Base-by-base conservation (phyloP, 768 basidiomycete species). In the Fomitopsis serialis region DNA sequence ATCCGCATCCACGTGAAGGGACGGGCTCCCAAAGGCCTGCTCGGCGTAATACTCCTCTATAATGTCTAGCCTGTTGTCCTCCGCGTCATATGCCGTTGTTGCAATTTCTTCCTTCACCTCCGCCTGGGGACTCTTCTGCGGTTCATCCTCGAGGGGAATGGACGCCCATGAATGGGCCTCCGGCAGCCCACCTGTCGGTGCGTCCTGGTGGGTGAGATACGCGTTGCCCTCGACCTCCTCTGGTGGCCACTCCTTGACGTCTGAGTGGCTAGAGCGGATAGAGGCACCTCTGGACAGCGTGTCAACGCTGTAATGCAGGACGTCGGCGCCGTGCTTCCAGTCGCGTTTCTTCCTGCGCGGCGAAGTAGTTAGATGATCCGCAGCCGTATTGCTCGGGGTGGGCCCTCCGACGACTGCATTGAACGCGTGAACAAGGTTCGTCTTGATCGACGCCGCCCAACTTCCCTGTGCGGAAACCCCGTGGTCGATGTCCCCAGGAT, bases 361-460 rank as follows among this genome's bases (percentile, higher is more conserved):
- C 6, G 54, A n/a, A n/a, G 6, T 46, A 2, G 59, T 58, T 37
- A 61, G 56, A 19, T 12, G 46, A 37, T 58, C 56, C 11, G 46
- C 50, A 1, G 50, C 9, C 1, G 55, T 40, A n/a, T 44, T 34
- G 15, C 13, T 29, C 4, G 19, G 8, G 45, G 9, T 12, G 1
- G 15, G 40, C 21, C 32, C 37, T n/a, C 74, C 69, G 37, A 77
- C 73, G 47, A 82, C 75, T 1, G 74, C 69, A 58, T 75, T 78
- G 58, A 82, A 73, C 5, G 77, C 78, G 50, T 72, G 72, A 48
- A 75, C 72, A 11, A 82, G 62, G 34, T 75, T 75, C 17, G 73
- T 72, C 53, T 64, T 72, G 58, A 80, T 47, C 22, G 72, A 69
- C 17, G 67, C 58, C 10, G 72, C 71, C 79, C 79, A 79, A 22